A percentile compares a stretch with the other conserved stretches of the same genome.
Evolutionary conservation across 805 yeast species (phyloP).

Genomic region (Cyberlindnera mississippiensis): DNA sequence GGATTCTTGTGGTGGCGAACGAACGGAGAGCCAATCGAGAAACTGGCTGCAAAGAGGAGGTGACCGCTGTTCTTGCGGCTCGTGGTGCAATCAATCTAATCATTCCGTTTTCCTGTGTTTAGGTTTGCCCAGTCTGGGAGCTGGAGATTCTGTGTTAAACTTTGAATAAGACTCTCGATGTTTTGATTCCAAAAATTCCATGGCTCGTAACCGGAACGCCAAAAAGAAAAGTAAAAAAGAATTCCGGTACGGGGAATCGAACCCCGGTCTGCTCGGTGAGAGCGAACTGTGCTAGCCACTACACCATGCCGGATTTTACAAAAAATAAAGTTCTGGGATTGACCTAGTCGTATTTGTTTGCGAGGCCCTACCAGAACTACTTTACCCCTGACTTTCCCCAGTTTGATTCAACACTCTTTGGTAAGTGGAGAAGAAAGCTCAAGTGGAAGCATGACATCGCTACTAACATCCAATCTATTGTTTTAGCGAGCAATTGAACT

Average conservation of each 20-base stretch:
- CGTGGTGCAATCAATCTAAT: slow-evolving; percentile 1
- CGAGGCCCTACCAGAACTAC: neutral
- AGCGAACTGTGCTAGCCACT: slow-evolving; percentile 33
- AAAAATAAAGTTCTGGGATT: neutral
- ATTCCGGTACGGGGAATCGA: slow-evolving; percentile 34
- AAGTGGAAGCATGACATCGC: too few relatives aligned
- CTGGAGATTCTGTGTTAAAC: neutral
- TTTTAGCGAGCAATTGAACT: too few relatives aligned
- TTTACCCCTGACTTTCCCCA: too few relatives aligned
- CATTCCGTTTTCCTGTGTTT: slow-evolving; percentile 1
- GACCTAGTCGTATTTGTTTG: too few relatives aligned
- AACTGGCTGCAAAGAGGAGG: neutral
- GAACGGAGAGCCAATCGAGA: slow-evolving; percentile 1
- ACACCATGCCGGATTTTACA: slow-evolving; percentile 29
- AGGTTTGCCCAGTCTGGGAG: neutral
- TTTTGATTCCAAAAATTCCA: slow-evolving; percentile 1
- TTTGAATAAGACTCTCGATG: neutral
- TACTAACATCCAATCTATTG: too few relatives aligned
- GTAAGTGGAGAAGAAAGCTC: too few relatives aligned
- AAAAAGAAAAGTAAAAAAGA: slow-evolving; percentile 14
- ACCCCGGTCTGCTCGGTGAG: slow-evolving; percentile 34
- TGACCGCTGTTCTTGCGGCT: neutral
- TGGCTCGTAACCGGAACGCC: neutral
- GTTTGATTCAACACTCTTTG: too few relatives aligned
- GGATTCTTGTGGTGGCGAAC: slow-evolving; percentile 5